Evolutionary conservation across 2,329 filamentous ascomycete species (phyloP), one percentile per base, ranked within the genome.

Genomic region (Trichoderma simmonsii): DNA sequence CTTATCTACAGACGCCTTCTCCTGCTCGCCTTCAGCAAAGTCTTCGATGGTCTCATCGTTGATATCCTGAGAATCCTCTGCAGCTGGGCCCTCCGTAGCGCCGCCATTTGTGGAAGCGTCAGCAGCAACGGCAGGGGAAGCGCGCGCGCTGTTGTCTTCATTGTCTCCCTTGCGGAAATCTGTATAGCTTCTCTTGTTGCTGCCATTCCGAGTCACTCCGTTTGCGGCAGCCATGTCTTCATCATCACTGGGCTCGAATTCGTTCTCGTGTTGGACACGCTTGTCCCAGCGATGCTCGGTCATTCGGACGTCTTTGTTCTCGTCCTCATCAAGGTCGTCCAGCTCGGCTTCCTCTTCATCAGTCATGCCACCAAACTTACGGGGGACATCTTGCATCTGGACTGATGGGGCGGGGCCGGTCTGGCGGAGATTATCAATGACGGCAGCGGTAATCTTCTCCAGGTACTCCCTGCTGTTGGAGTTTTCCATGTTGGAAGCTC

Each of bases 401-500:
- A 98, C 94, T 24, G 94, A 97, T 1, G 96, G 96, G 0, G 91
- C 93, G 39, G 93, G 92, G 56, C 93, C 89, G 32, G 97, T 92
- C 80, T 95, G 95, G 73, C 93, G 88, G 67, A 99, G 83, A 80
- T 98, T 97, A 77, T 97, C 93, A 70, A 94, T 89, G 34, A 97
- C 90, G 39, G 92, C 89, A 74, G 92, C 89, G 73, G 95, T 92
- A 77, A 98, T 92, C 77, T 92, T 92, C 57, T 94, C 90, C 3
- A 98, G 86, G 75, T 97, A 95, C 69, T 94, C 90, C 66, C 89
- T 86, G 71, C 93, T 92, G 79, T 97, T 97, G 57, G 94, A 92
- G 77, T 98, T 98, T 78, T 97, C 94, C 84, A 96, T 93, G 74
- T 94, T 95, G 14, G 92, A 93, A 1, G 97, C 87, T 32, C 93